A percentile compares a stretch with the other conserved stretches of the same genome.
phyloP scores from a whole-genome alignment of 2,329 filamentous ascomycete genomes.

The Ophiocordyceps camponoti-leonardi region DNA sequence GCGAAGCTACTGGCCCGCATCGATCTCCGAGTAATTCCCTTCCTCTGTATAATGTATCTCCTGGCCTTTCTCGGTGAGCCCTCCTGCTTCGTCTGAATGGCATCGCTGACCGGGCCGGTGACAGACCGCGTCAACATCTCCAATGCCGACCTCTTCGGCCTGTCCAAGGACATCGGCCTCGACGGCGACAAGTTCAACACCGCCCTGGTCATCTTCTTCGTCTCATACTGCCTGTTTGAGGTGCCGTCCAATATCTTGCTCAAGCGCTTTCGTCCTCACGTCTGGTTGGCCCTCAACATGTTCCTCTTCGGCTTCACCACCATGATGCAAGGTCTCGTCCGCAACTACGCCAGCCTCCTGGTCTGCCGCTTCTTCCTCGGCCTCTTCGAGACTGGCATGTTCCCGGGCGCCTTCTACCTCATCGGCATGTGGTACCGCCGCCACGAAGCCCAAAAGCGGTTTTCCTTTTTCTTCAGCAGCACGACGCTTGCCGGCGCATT shows the following conservation, averaged over 20 bases:
- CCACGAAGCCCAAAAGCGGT: conserved; percentile 75
- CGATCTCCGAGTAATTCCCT: conserved; percentile 54
- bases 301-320: conserved; percentile 65
- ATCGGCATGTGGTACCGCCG: conserved; percentile 85
- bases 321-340: conserved; percentile 58
- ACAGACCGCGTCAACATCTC: conserved; percentile 58
- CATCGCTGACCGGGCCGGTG: neutral
- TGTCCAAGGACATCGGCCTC: conserved; percentile 46
- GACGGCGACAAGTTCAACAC: conserved; percentile 47
- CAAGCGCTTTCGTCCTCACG: conserved; percentile 42
- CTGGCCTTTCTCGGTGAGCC: conserved; percentile 45
- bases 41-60: conserved; percentile 55
- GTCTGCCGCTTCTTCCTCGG: conserved; percentile 77
- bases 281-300: conserved; percentile 72
- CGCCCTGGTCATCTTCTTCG: conserved; percentile 64
- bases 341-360: conserved; percentile 62
- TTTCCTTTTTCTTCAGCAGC: conserved; percentile 82
- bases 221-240: conserved; percentile 57
- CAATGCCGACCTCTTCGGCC: conserved; percentile 53
- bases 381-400: conserved; percentile 58
- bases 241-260: conserved; percentile 53
- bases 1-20: conserved; percentile 50
- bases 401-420: conserved; percentile 44
- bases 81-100: neutral
- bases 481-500: conserved; percentile 71